A percentile compares a stretch with the other conserved stretches of the same genome.
Evolutionary conservation across 2,329 filamentous ascomycete species (phyloP).

Genomic region (Biscogniauxia sp.): DNA sequence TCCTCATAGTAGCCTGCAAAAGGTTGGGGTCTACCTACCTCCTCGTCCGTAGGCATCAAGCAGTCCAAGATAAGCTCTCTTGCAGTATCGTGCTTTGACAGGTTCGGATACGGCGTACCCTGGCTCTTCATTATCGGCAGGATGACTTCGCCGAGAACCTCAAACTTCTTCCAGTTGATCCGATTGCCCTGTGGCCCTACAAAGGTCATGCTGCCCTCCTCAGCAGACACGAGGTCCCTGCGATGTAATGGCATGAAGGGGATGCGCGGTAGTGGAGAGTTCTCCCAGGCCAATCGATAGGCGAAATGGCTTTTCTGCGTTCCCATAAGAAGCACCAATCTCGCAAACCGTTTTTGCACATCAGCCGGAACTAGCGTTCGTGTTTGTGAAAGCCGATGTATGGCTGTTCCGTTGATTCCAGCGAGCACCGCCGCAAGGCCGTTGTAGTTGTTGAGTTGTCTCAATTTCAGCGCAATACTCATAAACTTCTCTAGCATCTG

Average conservation of each 20-base stretch:
- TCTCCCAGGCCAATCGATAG: constrained; percentile 97
- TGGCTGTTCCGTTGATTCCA: constrained; percentile 82
- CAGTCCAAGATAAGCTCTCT: constrained; percentile 78
- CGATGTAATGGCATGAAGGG: constrained; percentile 90
- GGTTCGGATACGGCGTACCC: constrained; percentile 73
- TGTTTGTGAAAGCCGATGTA: constrained; percentile 81
- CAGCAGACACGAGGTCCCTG: constrained; percentile 85
- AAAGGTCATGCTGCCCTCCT: constrained; percentile 89
- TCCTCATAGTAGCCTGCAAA: not conserved
- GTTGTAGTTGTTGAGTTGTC: constrained; percentile 96
- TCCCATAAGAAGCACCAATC: constrained; percentile 88
- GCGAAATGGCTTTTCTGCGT: constrained; percentile 90
- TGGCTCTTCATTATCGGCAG: constrained; percentile 91
- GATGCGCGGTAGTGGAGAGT: constrained; percentile 84
- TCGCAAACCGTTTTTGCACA: constrained; percentile 79
- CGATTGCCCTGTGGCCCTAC: constrained; percentile 69
- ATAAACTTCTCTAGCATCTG: constrained; percentile 95
- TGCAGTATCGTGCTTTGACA: constrained; percentile 67
- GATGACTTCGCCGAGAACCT: constrained; percentile 89
- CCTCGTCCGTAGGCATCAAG: constrained; percentile 79
- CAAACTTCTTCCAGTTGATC: constrained; percentile 98
- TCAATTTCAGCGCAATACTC: constrained; percentile 79
- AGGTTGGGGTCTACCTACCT: constrained; percentile 55
- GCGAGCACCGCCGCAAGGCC: constrained; percentile 90
- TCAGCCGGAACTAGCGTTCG: constrained; percentile 69